phyloP scores from a whole-genome alignment of 2,329 filamentous ascomycete species.

The Diaporthe batatas region DNA sequence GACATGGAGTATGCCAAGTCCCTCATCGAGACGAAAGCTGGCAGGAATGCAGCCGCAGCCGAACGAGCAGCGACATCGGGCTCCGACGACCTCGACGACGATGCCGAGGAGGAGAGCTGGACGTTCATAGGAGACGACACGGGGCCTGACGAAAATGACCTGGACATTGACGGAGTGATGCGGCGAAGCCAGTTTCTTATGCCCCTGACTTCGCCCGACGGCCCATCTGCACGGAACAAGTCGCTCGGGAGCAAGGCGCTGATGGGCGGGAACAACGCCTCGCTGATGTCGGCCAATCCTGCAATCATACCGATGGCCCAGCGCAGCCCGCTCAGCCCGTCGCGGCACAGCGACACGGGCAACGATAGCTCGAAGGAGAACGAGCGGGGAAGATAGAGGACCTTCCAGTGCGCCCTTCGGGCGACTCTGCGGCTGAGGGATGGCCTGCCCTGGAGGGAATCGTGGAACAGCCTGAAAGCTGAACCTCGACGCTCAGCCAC shows the following conservation, averaged over 20 bases:
- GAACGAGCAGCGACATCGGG: constrained; percentile 49
- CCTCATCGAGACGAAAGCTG: constrained; percentile 77
- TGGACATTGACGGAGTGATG: constrained; percentile 34
- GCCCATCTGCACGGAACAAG: constrained; percentile 11
- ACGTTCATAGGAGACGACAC: constrained; percentile 79
- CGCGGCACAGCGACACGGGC: background rate
- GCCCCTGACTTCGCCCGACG: constrained; percentile 7
- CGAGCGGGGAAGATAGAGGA: constrained; percentile 27
- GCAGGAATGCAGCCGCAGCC: constrained; percentile 61
- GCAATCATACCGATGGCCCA: constrained; percentile 8
- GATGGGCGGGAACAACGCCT: constrained; percentile 24
- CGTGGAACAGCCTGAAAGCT: background rate
- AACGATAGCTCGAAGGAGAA: constrained; percentile 3
- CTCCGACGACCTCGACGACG: constrained; percentile 62
- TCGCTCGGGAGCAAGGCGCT: constrained; percentile 28
- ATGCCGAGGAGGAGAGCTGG: constrained; percentile 87
- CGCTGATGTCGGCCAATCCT: constrained; percentile 25
- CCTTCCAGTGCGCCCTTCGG: background rate
- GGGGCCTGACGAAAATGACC: constrained; percentile 56
- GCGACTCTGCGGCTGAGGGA: background rate
- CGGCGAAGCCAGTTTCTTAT: constrained; percentile 34
- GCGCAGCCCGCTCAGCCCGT: constrained; percentile 21
- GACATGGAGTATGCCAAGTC: constrained; percentile 93
- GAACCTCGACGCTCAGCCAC: background rate
- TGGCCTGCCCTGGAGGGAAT: background rate